phyloP scores from a whole-genome alignment of 2,329 filamentous ascomycete genomes.

The Penicillium thymicola region DNA sequence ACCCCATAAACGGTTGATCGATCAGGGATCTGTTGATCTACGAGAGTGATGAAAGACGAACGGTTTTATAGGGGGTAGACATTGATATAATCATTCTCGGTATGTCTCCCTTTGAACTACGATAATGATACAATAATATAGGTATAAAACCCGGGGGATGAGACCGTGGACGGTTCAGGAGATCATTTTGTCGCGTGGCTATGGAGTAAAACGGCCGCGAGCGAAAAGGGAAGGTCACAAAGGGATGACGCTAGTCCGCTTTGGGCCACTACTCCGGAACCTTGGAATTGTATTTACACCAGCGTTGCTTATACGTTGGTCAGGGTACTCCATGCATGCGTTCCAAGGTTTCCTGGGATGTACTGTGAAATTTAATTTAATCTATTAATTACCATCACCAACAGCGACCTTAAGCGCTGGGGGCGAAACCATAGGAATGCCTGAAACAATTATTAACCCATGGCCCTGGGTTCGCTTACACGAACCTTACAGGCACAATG shows the following conservation, averaged over 20 bases:
- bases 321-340: not conserved
- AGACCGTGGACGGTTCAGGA: constrained; percentile 7
- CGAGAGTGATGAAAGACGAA: not conserved
- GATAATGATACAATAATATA: not conserved
- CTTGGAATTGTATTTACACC: not conserved
- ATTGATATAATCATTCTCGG: not conserved
- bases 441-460: not conserved
- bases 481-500: constrained; percentile 10
- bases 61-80: not conserved
- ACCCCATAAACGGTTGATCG: constrained; percentile 40
- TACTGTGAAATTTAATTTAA: not conserved
- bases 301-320: not conserved
- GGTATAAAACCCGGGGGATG: constrained; percentile 2
- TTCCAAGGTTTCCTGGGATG: not conserved
- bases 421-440: constrained; percentile 6
- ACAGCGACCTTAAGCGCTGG: constrained; percentile 21
- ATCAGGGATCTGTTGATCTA: constrained; percentile 11
- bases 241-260: not conserved
- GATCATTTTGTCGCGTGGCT: constrained; percentile 19
- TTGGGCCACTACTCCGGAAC: constrained; percentile 4
- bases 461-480: constrained; percentile 19
- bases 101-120: not conserved
- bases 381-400: not conserved
- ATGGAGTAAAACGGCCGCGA: constrained; percentile 14
- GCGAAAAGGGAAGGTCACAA: constrained; percentile 26